These are phyloP conservation scores for Penicillium taxi DNA, from an alignment of 495 filamentous ascomycete genomes.

Conservation along the genomic window DNA sequence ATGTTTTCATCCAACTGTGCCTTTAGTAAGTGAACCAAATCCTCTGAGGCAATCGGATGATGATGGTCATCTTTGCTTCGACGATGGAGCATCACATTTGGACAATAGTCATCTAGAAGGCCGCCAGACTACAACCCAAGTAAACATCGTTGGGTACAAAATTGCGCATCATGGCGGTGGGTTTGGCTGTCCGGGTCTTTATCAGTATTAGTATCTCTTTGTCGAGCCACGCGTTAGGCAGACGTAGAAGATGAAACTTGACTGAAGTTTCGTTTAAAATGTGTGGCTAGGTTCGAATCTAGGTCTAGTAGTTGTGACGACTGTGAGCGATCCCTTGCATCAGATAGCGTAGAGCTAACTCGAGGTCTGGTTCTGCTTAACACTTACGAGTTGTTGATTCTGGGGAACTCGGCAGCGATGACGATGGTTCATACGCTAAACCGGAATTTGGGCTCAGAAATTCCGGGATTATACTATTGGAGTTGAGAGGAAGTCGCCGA, in stretches of 20 bases:
- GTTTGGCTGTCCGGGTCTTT: constrained; percentile 1
- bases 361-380: constrained; percentile 3
- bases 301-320: not conserved
- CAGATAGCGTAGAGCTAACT: not conserved
- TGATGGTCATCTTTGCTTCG: not conserved
- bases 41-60: not conserved
- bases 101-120: constrained; percentile 1
- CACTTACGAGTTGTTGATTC: constrained; percentile 6
- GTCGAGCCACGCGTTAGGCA: constrained; percentile 10
- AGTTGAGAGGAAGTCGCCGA: constrained; percentile 9
- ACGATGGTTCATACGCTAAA: constrained; percentile 16
- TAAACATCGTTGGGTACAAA: constrained; percentile 10
- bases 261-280: constrained; percentile 22
- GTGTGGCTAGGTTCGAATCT: constrained; percentile 9
- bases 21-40: constrained; percentile 13
- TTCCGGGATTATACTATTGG: constrained; percentile 1
- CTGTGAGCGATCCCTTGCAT: not conserved
- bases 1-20: constrained; percentile 18
- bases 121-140: not conserved
- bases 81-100: constrained; percentile 1
- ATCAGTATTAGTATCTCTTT: constrained; percentile 3
- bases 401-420: constrained; percentile 6
- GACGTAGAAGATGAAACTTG: constrained; percentile 14
- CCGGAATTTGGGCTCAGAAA: constrained; percentile 8
- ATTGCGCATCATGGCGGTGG: constrained; percentile 11